Conservation (phyloP, 2,329 filamentous ascomycete species). For the Paraconiothyrium brasiliense region DNA sequence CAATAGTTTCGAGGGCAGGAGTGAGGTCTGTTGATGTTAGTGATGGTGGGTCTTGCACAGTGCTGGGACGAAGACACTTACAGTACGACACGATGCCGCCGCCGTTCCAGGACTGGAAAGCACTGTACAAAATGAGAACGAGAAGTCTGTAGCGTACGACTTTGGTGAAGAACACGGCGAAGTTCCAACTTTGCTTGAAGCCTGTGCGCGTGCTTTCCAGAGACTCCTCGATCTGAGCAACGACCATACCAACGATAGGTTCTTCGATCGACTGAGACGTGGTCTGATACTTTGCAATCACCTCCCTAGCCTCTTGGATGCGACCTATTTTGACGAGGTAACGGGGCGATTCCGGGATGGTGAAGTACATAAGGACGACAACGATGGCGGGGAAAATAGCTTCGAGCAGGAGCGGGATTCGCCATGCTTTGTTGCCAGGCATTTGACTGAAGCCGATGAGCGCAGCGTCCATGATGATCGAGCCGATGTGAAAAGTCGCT, state of each 20-base stretch:
- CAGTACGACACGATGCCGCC: conserved; percentile 54
- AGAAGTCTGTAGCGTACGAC: conserved; percentile 55
- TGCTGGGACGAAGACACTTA: background rate
- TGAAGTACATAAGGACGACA: conserved; percentile 47
- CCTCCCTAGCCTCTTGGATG: conserved; percentile 28
- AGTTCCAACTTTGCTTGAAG: conserved; percentile 56
- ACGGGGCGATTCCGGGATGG: conserved; percentile 50
- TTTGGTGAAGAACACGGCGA: conserved; percentile 58
- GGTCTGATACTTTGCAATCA: conserved; percentile 52
- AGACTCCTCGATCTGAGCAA: conserved; percentile 53
- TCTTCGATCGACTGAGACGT: conserved; percentile 50
- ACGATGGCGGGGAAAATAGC: conserved; percentile 57
- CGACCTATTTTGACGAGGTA: conserved; percentile 44
- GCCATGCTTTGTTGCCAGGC: conserved; percentile 31
- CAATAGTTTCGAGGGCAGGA: conserved; percentile 54
- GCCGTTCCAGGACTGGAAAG: conserved; percentile 60
- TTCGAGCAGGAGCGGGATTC: conserved; percentile 55
- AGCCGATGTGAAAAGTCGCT: conserved; percentile 58
- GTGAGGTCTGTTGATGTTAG: conserved; percentile 43
- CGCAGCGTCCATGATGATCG: conserved; percentile 53
- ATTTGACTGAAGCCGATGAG: conserved; percentile 55
- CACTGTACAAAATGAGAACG: conserved; percentile 56
- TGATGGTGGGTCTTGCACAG: background rate
- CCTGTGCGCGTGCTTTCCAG: conserved; percentile 52
- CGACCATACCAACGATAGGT: conserved; percentile 51